Percentiles rank a stretch among this genome's conserved stretches.
These are phyloP conservation scores for Umbellularia californica DNA, from an alignment of 164 flowering plant species.

Conservation along the genomic window DNA sequence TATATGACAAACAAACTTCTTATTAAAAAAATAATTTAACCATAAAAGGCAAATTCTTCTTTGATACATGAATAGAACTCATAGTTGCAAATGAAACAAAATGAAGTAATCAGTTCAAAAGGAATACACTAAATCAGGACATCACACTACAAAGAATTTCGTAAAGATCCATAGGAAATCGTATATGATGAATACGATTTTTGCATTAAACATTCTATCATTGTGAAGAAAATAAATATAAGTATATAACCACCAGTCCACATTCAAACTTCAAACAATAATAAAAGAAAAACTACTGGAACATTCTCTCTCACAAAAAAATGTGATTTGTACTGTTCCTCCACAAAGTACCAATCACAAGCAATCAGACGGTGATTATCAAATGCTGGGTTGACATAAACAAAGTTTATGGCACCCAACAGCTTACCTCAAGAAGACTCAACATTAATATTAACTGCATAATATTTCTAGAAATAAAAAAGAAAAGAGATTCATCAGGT, in stretches of 20 bases:
- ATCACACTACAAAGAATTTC: no score
- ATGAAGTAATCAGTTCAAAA: background rate
- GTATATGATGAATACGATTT: background rate
- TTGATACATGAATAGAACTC: background rate
- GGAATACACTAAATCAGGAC: no score
- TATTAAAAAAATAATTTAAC: background rate
- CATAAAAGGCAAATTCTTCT: background rate
- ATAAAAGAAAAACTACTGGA: background rate
- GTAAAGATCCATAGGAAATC: background rate
- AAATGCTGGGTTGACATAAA: background rate
- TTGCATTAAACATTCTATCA: background rate
- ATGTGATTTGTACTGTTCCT: background rate
- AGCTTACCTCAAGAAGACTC: background rate
- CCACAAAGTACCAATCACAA: background rate
- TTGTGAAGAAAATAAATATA: background rate
- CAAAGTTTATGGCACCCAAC: no score
- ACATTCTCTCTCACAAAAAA: background rate
- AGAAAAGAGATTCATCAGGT: background rate
- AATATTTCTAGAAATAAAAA: no score
- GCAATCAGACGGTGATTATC: background rate
- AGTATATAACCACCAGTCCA: background rate
- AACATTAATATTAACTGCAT: background rate
- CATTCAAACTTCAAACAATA: background rate
- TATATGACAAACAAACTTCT: constrained; percentile 17
- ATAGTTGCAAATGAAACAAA: background rate